Conservation (phyloP, 139 green algal genomes). For the Picochlorum sp. region DNA sequence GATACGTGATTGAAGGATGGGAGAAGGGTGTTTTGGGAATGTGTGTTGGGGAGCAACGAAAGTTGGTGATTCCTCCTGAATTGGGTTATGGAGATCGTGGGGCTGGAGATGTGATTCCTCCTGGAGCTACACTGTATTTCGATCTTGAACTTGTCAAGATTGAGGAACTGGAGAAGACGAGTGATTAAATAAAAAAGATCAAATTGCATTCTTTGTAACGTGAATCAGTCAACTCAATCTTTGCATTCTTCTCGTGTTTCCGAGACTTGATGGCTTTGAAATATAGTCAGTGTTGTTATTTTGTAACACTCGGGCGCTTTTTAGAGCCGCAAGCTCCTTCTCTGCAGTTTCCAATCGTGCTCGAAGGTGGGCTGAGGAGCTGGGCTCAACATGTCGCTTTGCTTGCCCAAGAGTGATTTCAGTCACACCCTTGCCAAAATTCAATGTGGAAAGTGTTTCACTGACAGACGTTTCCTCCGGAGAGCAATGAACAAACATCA, state of each 20-base stretch:
- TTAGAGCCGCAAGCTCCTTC: not conserved
- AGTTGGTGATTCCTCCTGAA: slow-evolving; percentile 22
- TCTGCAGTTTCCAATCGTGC: slow-evolving; percentile 2
- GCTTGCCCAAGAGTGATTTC: slow-evolving; percentile 78
- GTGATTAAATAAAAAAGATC: not conserved
- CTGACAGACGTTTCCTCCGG: slow-evolving; percentile 61
- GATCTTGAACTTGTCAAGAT: slow-evolving; percentile 23
- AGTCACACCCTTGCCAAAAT: slow-evolving; percentile 75
- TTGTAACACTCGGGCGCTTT: too few species aligned
- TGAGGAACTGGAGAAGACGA: not conserved
- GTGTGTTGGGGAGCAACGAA: slow-evolving; percentile 50
- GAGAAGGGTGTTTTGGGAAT: slow-evolving; percentile 37
- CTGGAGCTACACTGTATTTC: slow-evolving; percentile 19
- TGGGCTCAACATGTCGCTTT: slow-evolving; percentile 19
- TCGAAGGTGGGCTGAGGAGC: not conserved
- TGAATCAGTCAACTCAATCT: not conserved
- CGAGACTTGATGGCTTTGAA: too few species aligned
- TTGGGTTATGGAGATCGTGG: slow-evolving; percentile 40
- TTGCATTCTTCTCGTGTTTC: too few species aligned
- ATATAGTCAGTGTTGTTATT: too few species aligned
- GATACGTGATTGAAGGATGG: slow-evolving; percentile 37
- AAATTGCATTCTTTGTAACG: not conserved
- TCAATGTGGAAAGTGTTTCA: slow-evolving; percentile 75
- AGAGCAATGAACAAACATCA: slow-evolving; percentile 91
- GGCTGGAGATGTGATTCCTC: slow-evolving; percentile 23